phyloP scores from a whole-genome alignment of 148 eudicot genomes.

The Arctostaphylos glauca region DNA sequence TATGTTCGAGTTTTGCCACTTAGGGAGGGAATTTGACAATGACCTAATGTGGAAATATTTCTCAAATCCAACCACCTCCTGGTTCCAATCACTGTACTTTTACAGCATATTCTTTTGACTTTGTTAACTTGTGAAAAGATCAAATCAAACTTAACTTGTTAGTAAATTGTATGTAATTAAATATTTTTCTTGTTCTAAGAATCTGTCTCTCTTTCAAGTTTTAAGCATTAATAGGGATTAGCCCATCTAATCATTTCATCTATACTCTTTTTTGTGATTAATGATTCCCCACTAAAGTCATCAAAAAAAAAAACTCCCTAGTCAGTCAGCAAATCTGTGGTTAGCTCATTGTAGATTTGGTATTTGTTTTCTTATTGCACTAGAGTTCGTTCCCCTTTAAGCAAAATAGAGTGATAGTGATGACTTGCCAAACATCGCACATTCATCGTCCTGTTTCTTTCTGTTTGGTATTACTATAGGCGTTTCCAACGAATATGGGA shows the following conservation, averaged over 20 bases:
- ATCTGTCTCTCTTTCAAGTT: neutral
- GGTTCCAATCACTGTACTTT: too few species aligned
- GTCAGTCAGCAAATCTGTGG: slow-evolving; percentile 8
- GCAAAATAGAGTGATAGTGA: neutral
- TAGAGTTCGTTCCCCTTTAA: neutral
- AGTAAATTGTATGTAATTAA: too few species aligned
- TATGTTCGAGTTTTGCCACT: too few species aligned
- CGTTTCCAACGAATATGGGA: too few species aligned
- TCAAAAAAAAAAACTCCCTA: neutral
- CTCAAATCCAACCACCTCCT: too few species aligned
- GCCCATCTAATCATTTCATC: neutral
- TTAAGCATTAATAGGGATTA: neutral
- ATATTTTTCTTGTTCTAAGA: neutral
- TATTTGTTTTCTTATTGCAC: neutral
- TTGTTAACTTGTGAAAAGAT: neutral
- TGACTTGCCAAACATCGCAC: neutral
- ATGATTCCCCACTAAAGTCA: neutral
- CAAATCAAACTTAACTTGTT: neutral
- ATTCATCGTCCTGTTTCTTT: neutral
- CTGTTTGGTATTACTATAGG: slow-evolving; percentile 6
- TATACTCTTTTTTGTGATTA: too few species aligned
- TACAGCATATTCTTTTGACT: too few species aligned
- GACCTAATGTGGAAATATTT: too few species aligned
- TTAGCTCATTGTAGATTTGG: neutral
- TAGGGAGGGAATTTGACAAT: too few species aligned